These are phyloP conservation scores for Monotropa hypopitys DNA, from an alignment of 179 eudicot genomes.

Conservation along the genomic window DNA sequence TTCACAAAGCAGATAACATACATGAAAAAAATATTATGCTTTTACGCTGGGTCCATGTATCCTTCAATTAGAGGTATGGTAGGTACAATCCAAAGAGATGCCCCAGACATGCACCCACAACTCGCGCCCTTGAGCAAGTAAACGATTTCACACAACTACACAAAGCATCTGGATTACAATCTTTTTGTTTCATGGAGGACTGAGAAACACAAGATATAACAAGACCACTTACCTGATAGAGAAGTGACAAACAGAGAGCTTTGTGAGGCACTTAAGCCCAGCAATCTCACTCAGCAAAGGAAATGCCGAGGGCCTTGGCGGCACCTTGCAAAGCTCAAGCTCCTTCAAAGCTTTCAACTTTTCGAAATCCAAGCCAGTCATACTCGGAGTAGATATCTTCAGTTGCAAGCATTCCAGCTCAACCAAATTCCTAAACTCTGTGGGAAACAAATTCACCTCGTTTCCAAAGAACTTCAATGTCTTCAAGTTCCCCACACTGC, in stretches of 20 bases:
- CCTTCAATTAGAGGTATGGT: no score
- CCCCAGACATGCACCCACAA: no score
- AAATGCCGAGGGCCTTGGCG: conserved; percentile 44
- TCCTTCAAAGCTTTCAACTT: conserved; percentile 64
- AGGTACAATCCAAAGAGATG: no score
- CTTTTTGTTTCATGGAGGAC: neutral
- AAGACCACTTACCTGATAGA: conserved; percentile 44
- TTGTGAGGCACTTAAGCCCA: conserved; percentile 51
- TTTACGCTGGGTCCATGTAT: no score
- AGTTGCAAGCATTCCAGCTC: conserved; percentile 60
- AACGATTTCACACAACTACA: neutral
- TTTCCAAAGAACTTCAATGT: conserved; percentile 70
- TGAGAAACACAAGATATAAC: neutral
- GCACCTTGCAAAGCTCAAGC: conserved; percentile 60
- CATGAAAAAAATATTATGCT: no score
- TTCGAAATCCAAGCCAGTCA: conserved; percentile 43
- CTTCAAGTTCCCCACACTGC: conserved; percentile 37
- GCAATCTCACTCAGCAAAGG: conserved; percentile 58
- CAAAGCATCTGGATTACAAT: neutral
- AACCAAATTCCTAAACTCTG: conserved; percentile 46
- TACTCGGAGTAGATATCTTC: conserved; percentile 44
- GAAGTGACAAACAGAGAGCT: conserved; percentile 75
- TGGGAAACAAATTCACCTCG: conserved; percentile 64
- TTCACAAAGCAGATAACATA: no score
- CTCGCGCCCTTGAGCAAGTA: no score